Base-by-base conservation (phyloP, 2,329 filamentous ascomycete genomes). In the Dactylella cylindrospora region DNA sequence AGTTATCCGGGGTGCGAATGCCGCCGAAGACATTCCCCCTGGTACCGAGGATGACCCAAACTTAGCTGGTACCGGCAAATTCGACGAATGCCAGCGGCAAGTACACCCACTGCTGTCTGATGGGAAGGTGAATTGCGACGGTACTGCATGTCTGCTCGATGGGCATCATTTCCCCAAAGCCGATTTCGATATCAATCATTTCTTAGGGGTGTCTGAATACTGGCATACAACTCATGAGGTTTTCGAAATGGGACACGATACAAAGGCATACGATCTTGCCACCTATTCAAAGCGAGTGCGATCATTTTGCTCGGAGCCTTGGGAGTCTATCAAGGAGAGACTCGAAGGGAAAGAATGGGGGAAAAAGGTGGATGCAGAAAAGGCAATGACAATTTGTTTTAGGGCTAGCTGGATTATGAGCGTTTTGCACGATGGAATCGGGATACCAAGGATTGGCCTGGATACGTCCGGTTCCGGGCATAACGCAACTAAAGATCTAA, bases 341-440 rank as follows among this genome's bases (percentile, higher is more conserved):
- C 74, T 95, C 3, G 75, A 79, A 7, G 74, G 76, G 15, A 73
- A 88, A 62, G 82, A 86, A 70, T 91, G 82, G 76, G 86, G 86
- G 10, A 83, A 87, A 65, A 90, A 90, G 66, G 80, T 89, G 1
- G 80, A 86, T 67, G 76, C 77, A 55, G 82, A 85, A 68, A 86
- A 84, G 43, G 90, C 90, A 3, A 81, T 85, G 66, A 84, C 95
- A 70, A 87, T 95, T 1, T 98, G 93, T 72, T 98, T 98, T 79
- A 98, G 98, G 73, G 90, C 93, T 0, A 93, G 89, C 3, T 98
- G 94, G 93, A 77, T 98, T 36, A 95, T 98, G 71, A 98, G 94
- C 68, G 85, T 98, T 70, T 78, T 98, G 3, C 91, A 98, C 70
- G 88, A 96, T 65, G 93, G 93, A 1, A 96, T 98, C 66, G 94